phyloP scores from a whole-genome alignment of 2,329 filamentous ascomycete species.

The Bipolaris cookei region DNA sequence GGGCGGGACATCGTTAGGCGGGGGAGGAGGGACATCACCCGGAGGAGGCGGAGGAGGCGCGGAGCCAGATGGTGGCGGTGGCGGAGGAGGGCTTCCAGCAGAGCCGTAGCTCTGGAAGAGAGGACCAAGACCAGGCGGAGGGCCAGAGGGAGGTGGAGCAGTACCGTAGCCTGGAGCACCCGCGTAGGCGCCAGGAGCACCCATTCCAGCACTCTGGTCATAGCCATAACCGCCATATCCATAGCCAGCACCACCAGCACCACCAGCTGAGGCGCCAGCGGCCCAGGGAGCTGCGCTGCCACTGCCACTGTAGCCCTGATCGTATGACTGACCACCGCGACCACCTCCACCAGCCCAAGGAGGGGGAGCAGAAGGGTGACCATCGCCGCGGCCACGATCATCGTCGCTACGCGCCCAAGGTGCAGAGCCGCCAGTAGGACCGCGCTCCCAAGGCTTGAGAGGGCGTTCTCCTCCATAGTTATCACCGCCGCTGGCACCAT shows the following conservation, averaged over 20 bases:
- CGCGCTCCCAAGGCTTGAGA: slow-evolving; percentile 86
- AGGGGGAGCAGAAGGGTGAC: slow-evolving; percentile 49
- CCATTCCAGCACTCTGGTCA: slow-evolving; percentile 34
- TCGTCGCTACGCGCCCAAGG: slow-evolving; percentile 68
- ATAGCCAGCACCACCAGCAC: slow-evolving; percentile 46
- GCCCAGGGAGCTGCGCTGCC: slow-evolving; percentile 50
- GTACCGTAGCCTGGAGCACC: slow-evolving; percentile 53
- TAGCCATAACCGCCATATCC: slow-evolving; percentile 52
- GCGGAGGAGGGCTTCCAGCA: slow-evolving; percentile 63
- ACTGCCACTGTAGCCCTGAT: slow-evolving; percentile 35
- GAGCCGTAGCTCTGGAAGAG: slow-evolving; percentile 71
- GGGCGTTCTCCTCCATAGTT: slow-evolving; percentile 61
- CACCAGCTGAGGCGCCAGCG: slow-evolving; percentile 44
- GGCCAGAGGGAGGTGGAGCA: slow-evolving; percentile 53
- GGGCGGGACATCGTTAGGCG: slow-evolving; percentile 64
- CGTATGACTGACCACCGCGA: slow-evolving; percentile 42
- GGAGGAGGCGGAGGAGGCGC: slow-evolving; percentile 68
- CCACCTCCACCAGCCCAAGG: slow-evolving; percentile 48
- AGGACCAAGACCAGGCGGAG: slow-evolving; percentile 63
- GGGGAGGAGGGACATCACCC: slow-evolving; percentile 61
- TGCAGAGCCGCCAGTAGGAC: slow-evolving; percentile 80
- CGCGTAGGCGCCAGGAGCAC: slow-evolving; percentile 51
- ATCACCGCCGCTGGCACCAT: slow-evolving; percentile 50
- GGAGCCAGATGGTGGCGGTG: slow-evolving; percentile 64
- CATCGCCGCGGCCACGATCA: slow-evolving; percentile 50